Percentiles rank a stretch among this genome's conserved stretches.
phyloP scores from a whole-genome alignment of 192 early-diverging fungal species.

The Backusella liffmaniae region DNA sequence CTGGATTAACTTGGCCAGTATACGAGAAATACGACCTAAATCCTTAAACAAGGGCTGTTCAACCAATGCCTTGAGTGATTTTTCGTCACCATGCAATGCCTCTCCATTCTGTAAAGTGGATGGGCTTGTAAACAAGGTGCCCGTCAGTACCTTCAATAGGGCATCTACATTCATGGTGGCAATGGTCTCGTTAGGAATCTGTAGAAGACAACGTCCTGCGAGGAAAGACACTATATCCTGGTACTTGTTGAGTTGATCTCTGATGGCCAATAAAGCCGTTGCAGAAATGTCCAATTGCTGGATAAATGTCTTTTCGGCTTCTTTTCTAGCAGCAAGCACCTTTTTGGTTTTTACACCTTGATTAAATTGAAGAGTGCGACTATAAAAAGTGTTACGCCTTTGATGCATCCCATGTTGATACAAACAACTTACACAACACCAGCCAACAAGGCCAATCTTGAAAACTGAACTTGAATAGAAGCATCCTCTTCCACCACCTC shows the following conservation, averaged over 20 bases:
- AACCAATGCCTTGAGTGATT: not conserved
- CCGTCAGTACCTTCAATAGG: conserved; percentile 2
- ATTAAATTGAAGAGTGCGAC: conserved; percentile 33
- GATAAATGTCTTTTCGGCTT: conserved; percentile 2
- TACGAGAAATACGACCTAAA: conserved; percentile 33
- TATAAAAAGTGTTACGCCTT: not conserved
- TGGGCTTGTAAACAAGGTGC: conserved; percentile 17
- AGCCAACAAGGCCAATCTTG: conserved; percentile 15
- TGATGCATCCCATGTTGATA: not conserved
- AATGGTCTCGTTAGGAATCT: not conserved
- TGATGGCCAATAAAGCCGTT: not conserved
- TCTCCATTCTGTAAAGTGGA: conserved; percentile 24
- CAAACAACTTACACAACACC: conserved; percentile 27
- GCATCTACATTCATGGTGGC: not conserved
- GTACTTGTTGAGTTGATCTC: not conserved
- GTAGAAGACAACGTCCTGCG: conserved; percentile 24
- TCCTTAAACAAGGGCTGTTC: conserved; percentile 28
- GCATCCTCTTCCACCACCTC: not conserved
- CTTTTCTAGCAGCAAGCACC: not conserved
- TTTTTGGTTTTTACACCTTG: conserved; percentile 23
- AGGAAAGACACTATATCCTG: conserved; percentile 24
- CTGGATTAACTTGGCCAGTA: conserved; percentile 23
- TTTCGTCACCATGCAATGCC: not conserved
- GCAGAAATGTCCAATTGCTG: conserved; percentile 12
- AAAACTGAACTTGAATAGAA: not conserved